Percentiles rank a stretch among this genome's conserved stretches.
These are phyloP conservation scores for Daldinia decipiens DNA, from an alignment of 495 filamentous ascomycete genomes.

Conservation along the genomic window DNA sequence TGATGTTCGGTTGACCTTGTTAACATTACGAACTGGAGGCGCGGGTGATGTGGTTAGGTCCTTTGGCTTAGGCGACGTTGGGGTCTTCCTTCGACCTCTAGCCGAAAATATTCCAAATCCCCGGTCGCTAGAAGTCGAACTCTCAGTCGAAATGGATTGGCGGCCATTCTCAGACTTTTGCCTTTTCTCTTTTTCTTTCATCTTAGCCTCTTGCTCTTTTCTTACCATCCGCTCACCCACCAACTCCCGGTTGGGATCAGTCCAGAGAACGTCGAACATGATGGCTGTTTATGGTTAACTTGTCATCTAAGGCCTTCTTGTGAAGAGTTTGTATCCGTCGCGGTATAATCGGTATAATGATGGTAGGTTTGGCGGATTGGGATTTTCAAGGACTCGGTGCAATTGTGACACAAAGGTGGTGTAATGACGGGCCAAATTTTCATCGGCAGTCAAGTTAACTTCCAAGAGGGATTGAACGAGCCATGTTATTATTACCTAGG, in stretches of 20 bases:
- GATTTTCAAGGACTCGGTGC: not conserved
- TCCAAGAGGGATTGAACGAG: slow-evolving; percentile 14
- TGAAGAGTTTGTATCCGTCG: not conserved
- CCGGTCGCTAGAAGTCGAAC: slow-evolving; percentile 50
- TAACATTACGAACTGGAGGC: not conserved
- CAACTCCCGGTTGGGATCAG: slow-evolving; percentile 56
- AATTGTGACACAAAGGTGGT: slow-evolving; percentile 14
- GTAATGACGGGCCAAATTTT: slow-evolving; percentile 7
- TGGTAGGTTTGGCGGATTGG: slow-evolving; percentile 4
- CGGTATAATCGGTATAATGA: not conserved
- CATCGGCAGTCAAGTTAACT: slow-evolving; percentile 18
- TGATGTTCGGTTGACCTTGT: slow-evolving; percentile 29
- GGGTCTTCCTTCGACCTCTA: slow-evolving; percentile 42
- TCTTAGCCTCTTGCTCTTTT: slow-evolving; percentile 50
- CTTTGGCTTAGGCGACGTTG: slow-evolving; percentile 35
- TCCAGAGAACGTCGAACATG: slow-evolving; percentile 66
- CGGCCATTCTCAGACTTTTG: slow-evolving; percentile 43
- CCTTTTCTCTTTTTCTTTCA: slow-evolving; percentile 47
- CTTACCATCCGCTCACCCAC: slow-evolving; percentile 57
- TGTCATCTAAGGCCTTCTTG: not conserved
- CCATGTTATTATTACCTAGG: slow-evolving; percentile 21
- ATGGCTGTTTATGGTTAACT: slow-evolving; percentile 8
- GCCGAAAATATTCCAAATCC: slow-evolving; percentile 48
- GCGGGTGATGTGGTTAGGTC: slow-evolving; percentile 2
- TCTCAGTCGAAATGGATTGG: slow-evolving; percentile 50